Base-by-base conservation (phyloP, 2,329 filamentous ascomycete species). In the Scedosporium aurantiacum region DNA sequence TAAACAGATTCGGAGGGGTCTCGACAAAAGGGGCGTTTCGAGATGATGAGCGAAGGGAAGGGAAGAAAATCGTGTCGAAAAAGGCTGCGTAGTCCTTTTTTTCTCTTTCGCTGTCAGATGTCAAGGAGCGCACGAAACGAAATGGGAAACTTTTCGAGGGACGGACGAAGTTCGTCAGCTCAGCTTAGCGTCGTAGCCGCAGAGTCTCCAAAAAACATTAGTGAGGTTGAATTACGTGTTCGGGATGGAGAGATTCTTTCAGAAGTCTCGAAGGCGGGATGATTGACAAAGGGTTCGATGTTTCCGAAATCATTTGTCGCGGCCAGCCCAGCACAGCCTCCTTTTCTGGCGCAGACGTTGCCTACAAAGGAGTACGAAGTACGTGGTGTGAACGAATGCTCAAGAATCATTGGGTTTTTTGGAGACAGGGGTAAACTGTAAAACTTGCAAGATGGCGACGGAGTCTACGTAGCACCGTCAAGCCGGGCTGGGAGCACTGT, bases 261-360 rank as follows among this genome's bases (percentile, higher is more conserved):
- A 18, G 21, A 23, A 25, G 50, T 54, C 50, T 54, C 12, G 50
- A 55, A 59, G 47, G 52, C 41, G 50, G 41, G 47, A 60, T 55
- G 45, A 45, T 59, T 28, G 58, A 54, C 50, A 25, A 27, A 23
- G 18, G 14, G 55, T 40, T 43, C 25, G 45, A 55, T 10, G 27
- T 60, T 58, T 60, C 58, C 21, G 47, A 60, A 12, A 55, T 28
- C 45, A 40, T 47, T 55, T 50, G 58, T 60, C 61, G 61, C 61
- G 58, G 57, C 45, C 54, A 57, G 45, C 32, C 58, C 18, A 45
- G 56, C 61, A 62, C 61, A 62, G 61, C 61, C 61, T 59, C 61
- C 61, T 57, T 58, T 62, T 59, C 27, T 55, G 47, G 47, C 16
- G 43, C 54, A 54, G 50, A 54, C 50, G 18, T 54, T 54, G 50